phyloP scores from a whole-genome alignment of 164 flowering plant species.

The Aristolochia contorta region DNA sequence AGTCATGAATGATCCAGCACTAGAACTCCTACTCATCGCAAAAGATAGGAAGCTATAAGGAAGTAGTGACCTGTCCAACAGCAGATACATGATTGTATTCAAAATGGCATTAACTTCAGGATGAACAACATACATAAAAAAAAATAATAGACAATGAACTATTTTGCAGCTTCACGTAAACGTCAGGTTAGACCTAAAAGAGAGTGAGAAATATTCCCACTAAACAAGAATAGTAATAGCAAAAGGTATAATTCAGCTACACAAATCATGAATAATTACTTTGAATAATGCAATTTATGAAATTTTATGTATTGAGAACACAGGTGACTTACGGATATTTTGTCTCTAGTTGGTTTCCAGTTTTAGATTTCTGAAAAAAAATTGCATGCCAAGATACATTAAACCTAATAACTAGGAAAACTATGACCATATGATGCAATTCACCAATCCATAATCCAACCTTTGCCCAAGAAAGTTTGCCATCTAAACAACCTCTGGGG shows the following conservation, averaged over 20 bases:
- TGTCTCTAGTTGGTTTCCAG: constrained; percentile 72
- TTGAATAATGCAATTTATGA: background rate
- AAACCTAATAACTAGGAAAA: background rate
- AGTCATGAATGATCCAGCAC: too few relatives aligned
- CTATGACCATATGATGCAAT: background rate
- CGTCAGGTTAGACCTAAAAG: background rate
- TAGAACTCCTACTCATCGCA: too few relatives aligned
- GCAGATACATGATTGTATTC: constrained; percentile 92
- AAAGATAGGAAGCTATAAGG: too few relatives aligned
- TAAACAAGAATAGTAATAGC: too few relatives aligned
- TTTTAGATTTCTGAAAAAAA: constrained; percentile 66
- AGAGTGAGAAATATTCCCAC: background rate
- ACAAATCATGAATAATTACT: background rate
- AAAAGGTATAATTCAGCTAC: background rate
- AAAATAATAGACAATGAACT: background rate
- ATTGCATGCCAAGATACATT: constrained; percentile 4
- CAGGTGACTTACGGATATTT: constrained; percentile 74
- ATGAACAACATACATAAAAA: constrained; percentile 63
- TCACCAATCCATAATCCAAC: constrained; percentile 20
- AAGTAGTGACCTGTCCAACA: constrained; percentile 65
- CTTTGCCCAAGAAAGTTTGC: constrained; percentile 98
- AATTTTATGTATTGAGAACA: background rate
- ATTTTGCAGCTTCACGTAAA: too few relatives aligned
- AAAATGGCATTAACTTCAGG: constrained; percentile 96
- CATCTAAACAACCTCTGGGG: constrained; percentile 96